Percentiles rank a stretch among this genome's conserved stretches.
Conservation (phyloP, 2,329 filamentous ascomycete species). For the Phialophora verrucosa region DNA sequence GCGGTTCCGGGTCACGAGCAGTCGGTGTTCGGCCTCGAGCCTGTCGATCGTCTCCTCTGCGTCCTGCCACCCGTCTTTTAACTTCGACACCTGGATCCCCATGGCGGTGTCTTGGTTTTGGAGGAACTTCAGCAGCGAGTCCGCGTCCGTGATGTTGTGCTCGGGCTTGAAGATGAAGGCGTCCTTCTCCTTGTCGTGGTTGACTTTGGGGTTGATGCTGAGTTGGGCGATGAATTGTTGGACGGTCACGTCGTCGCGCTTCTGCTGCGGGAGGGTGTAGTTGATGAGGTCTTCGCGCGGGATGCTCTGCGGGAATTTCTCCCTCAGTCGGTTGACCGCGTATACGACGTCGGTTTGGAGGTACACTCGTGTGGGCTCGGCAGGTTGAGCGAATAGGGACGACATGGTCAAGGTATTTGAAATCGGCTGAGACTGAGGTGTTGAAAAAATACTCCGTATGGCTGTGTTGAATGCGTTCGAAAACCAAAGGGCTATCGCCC, state of each 20-base stretch:
- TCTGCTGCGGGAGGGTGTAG: constrained; percentile 27
- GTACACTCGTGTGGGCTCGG: constrained; percentile 70
- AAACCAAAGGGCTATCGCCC: constrained; percentile 26
- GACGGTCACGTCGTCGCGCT: constrained; percentile 32
- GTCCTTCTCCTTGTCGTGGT: constrained; percentile 63
- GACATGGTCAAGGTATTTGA: constrained; percentile 16
- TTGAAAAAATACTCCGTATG: not conserved
- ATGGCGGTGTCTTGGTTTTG: constrained; percentile 81
- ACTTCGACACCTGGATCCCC: constrained; percentile 82
- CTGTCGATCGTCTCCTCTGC: constrained; percentile 75
- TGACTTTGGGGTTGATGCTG: constrained; percentile 62
- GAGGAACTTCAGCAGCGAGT: constrained; percentile 78
- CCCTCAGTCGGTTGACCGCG: constrained; percentile 80
- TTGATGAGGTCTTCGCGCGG: constrained; percentile 63
- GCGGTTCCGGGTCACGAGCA: constrained; percentile 86
- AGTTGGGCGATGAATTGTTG: constrained; percentile 28
- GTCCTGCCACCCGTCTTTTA: constrained; percentile 96
- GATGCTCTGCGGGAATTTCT: constrained; percentile 77
- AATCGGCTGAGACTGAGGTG: not conserved
- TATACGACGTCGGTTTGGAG: constrained; percentile 88
- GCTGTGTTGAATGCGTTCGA: constrained; percentile 15
- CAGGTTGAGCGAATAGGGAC: constrained; percentile 67
- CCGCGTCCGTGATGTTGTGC: constrained; percentile 79
- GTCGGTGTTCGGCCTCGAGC: constrained; percentile 76
- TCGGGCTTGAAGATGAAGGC: constrained; percentile 84